These are phyloP conservation scores for Dactylonectria macrodidyma DNA, from an alignment of 2,329 filamentous ascomycete species.

Conservation along the genomic window DNA sequence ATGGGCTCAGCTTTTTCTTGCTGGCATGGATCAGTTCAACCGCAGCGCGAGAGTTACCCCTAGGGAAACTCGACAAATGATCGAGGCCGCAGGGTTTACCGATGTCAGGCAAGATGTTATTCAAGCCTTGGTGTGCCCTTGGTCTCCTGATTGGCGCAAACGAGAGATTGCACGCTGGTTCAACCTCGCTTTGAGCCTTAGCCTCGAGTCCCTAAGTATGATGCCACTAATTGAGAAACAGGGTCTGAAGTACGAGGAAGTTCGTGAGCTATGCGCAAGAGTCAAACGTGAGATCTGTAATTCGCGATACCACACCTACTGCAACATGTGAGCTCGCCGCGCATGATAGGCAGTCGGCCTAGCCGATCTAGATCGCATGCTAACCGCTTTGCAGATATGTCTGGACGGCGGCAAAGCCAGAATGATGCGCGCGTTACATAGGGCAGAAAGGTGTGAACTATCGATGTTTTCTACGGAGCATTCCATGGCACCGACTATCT, in stretches of 20 bases:
- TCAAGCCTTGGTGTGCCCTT: constrained; percentile 80
- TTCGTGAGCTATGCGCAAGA: no score
- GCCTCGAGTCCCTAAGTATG: constrained; percentile 80
- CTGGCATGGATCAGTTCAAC: constrained; percentile 76
- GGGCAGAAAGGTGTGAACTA: no score
- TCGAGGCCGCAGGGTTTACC: constrained; percentile 82
- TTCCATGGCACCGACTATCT: neutral
- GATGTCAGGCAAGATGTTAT: constrained; percentile 82
- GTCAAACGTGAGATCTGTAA: no score
- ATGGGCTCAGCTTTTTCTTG: constrained; percentile 79
- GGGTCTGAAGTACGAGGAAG: no score
- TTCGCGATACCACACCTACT: no score
- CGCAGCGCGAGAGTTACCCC: constrained; percentile 75
- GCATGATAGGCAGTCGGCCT: no score
- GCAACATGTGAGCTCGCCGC: no score
- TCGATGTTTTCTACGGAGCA: neutral
- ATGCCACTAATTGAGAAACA: constrained; percentile 74
- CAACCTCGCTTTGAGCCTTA: constrained; percentile 81
- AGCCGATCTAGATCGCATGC: no score
- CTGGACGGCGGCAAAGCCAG: no score
- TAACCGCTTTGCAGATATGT: no score
- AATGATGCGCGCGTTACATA: no score
- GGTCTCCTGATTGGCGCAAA: constrained; percentile 75
- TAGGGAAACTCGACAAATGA: constrained; percentile 66
- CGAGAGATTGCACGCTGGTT: constrained; percentile 86